A percentile compares a stretch with the other conserved stretches of the same genome.
phyloP scores from a whole-genome alignment of 2,329 filamentous ascomycete genomes.

The Aspergillus sp. region DNA sequence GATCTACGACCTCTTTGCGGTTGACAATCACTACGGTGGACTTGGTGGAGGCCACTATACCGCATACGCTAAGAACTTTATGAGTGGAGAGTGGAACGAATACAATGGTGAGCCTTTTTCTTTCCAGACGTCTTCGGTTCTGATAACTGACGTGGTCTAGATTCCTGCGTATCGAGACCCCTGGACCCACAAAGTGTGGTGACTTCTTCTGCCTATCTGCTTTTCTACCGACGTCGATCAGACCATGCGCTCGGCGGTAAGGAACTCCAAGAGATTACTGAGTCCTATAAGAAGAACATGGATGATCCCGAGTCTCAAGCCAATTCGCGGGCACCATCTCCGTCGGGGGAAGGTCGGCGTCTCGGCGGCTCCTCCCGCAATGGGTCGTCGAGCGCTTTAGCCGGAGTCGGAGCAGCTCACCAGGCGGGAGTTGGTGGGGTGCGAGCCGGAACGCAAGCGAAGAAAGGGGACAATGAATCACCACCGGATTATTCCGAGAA shows the following conservation, averaged over 20 bases:
- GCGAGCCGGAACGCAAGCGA: slow-evolving; percentile 34
- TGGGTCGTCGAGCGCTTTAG: slow-evolving; percentile 87
- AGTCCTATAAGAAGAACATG: slow-evolving; percentile 50
- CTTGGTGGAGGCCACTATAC: slow-evolving; percentile 95
- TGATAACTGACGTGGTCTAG: slow-evolving; percentile 39
- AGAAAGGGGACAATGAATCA: slow-evolving; percentile 24
- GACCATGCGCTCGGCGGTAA: slow-evolving; percentile 70
- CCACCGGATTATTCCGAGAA: slow-evolving; percentile 27
- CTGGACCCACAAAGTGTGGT: slow-evolving; percentile 58
- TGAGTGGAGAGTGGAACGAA: slow-evolving; percentile 85
- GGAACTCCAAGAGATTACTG: slow-evolving; percentile 63
- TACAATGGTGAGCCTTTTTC: slow-evolving; percentile 69
- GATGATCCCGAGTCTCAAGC: slow-evolving; percentile 41
- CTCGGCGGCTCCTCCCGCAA: slow-evolving; percentile 79
- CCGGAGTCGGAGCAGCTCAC: slow-evolving; percentile 69
- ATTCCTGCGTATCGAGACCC: slow-evolving; percentile 63
- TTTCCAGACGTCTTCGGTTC: not conserved
- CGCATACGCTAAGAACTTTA: slow-evolving; percentile 86
- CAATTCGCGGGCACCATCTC: slow-evolving; percentile 41
- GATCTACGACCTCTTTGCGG: slow-evolving; percentile 87
- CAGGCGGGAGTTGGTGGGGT: slow-evolving; percentile 58
- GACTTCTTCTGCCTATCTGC: slow-evolving; percentile 73
- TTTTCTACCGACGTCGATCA: slow-evolving; percentile 91
- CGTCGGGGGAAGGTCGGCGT: slow-evolving; percentile 76
- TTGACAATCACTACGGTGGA: slow-evolving; percentile 92